These are phyloP conservation scores for Amanita subjunquillea DNA, from an alignment of 768 basidiomycete species.

Conservation along the genomic window DNA sequence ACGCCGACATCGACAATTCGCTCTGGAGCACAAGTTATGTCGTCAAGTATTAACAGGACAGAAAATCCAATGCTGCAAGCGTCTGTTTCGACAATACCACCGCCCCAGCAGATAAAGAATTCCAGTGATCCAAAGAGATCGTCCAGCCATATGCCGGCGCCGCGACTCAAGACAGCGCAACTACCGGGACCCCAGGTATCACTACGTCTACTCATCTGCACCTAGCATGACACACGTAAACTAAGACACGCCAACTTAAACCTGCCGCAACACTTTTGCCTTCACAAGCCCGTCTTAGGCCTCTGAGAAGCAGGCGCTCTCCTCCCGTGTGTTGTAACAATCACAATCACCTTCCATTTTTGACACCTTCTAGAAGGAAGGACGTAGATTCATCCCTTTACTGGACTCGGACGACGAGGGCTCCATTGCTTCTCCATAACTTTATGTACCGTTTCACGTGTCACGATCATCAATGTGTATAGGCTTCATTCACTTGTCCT, in stretches of 20 bases:
- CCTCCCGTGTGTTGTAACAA: constrained; percentile 12
- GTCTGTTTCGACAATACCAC: background rate
- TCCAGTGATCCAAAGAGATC: background rate
- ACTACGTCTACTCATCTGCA: background rate
- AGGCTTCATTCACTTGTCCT: background rate
- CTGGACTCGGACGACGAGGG: constrained; percentile 30
- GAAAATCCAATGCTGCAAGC: background rate
- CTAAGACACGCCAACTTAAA: background rate
- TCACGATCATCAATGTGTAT: background rate
- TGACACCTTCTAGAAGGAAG: constrained; percentile 22
- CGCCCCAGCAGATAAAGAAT: background rate
- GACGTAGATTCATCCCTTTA: constrained; percentile 37
- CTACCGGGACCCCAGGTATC: background rate
- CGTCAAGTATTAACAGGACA: background rate
- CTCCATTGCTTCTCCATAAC: constrained; percentile 3
- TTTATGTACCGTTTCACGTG: background rate
- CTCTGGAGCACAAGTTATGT: background rate
- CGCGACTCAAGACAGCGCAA: background rate
- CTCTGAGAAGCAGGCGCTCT: constrained; percentile 9
- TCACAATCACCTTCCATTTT: background rate
- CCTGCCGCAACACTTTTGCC: background rate
- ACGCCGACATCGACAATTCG: background rate
- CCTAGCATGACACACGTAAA: background rate
- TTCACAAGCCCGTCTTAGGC: constrained; percentile 5
- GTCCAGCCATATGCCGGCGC: background rate